phyloP scores from a whole-genome alignment of 164 flowering plant genomes.

The Echeveria elegans region DNA sequence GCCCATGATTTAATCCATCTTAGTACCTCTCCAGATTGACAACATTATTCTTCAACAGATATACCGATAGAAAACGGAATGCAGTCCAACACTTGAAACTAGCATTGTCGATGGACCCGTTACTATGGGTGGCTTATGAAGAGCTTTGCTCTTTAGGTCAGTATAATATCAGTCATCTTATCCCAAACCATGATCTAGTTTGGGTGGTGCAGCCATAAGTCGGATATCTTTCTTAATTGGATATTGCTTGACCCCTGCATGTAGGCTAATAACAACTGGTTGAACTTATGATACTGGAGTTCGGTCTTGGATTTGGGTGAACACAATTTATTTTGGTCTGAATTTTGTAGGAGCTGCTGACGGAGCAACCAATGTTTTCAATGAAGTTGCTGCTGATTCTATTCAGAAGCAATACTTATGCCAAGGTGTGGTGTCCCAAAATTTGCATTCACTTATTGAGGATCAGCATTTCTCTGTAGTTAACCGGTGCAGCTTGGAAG shows the following conservation, averaged over 20 bases:
- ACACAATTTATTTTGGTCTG: neutral
- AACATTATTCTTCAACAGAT: constrained; percentile 34
- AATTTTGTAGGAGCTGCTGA: constrained; percentile 73
- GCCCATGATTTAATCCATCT: neutral
- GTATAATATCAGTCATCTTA: constrained; percentile 13
- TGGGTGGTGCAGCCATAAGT: neutral
- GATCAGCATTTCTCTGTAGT: constrained; percentile 28
- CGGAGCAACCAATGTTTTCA: constrained; percentile 65
- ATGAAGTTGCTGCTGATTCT: constrained; percentile 65
- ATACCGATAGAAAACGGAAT: constrained; percentile 79
- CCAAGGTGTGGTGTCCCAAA: constrained; percentile 30
- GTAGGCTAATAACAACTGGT: neutral
- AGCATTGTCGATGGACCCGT: constrained; percentile 83
- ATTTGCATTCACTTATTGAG: constrained; percentile 28
- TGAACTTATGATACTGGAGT: neutral
- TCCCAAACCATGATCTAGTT: neutral
- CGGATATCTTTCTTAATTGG: neutral
- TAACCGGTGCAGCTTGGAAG: constrained; percentile 35
- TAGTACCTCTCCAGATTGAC: neutral
- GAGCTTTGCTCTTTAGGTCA: constrained; percentile 85
- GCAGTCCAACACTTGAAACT: constrained; percentile 84
- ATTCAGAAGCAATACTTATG: constrained; percentile 51
- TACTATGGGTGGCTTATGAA: constrained; percentile 94
- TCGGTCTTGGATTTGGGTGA: neutral
- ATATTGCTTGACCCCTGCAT: neutral